phyloP scores from a whole-genome alignment of 2,329 filamentous ascomycete genomes.

The Thyridium curvatum region DNA sequence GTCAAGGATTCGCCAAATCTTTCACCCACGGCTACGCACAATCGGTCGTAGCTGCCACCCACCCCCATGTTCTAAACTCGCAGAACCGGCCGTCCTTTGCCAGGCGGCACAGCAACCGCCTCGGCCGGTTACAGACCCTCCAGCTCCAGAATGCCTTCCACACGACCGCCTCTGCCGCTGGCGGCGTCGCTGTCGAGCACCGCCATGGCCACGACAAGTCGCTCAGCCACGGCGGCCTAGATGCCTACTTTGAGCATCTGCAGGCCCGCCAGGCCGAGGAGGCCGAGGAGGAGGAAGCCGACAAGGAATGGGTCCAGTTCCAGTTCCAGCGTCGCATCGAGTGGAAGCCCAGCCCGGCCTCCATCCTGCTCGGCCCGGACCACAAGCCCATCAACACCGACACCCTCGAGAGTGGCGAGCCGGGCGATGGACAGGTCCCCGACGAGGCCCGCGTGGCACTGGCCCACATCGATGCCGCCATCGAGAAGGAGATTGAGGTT shows the following conservation, averaged over 20 bases:
- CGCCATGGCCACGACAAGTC: conserved; percentile 48
- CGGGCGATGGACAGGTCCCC: conserved; percentile 16
- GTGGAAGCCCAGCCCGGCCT: conserved; percentile 64
- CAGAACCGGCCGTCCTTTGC: conserved; percentile 61
- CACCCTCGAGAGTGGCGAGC: conserved; percentile 15
- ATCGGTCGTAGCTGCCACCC: conserved; percentile 90
- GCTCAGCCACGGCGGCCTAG: conserved; percentile 59
- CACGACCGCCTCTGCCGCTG: conserved; percentile 43
- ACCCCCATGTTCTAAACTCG: conserved; percentile 69
- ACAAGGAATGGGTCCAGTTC: conserved; percentile 86
- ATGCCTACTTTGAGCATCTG: conserved; percentile 87
- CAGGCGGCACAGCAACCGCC: conserved; percentile 48
- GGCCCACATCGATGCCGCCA: conserved; percentile 78
- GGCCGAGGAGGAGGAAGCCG: conserved; percentile 47
- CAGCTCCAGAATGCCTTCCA: conserved; percentile 77
- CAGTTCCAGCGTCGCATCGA: conserved; percentile 85
- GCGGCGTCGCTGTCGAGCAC: conserved; percentile 49
- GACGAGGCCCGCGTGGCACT: conserved; percentile 48
- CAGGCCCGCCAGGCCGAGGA: conserved; percentile 69
- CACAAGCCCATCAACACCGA: conserved; percentile 27
- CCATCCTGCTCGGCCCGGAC: conserved; percentile 42
- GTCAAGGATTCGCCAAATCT: conserved; percentile 94
- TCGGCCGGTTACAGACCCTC: conserved; percentile 50
- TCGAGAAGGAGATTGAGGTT: conserved; percentile 69
- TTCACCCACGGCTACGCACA: conserved; percentile 98